Evolutionary conservation across 805 yeast genomes (phyloP).

Genomic region (Priceomyces fermenticarens): DNA sequence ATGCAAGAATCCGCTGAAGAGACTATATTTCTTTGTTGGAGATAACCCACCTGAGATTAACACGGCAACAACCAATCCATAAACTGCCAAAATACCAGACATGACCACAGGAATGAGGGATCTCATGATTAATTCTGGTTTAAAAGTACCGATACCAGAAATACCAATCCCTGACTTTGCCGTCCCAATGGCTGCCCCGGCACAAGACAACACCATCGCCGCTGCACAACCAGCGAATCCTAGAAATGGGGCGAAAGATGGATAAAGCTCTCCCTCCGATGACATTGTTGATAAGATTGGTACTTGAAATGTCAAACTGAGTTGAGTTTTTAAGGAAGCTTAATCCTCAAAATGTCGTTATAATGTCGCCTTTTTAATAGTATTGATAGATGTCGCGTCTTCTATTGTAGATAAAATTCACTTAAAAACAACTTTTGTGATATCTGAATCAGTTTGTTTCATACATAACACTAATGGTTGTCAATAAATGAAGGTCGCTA

Average conservation of each 20-base stretch:
- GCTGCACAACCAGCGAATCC: slow-evolving; percentile 97
- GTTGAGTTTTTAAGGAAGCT: slow-evolving; percentile 1
- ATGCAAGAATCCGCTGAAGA: slow-evolving; percentile 98
- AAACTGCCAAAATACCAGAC: slow-evolving; percentile 96
- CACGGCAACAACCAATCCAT: slow-evolving; percentile 95
- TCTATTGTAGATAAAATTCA: not conserved
- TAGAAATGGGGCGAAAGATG: slow-evolving; percentile 93
- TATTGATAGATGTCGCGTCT: not conserved
- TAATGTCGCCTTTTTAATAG: not conserved
- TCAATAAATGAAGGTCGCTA: not conserved
- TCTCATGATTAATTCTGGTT: slow-evolving; percentile 95
- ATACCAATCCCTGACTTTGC: slow-evolving; percentile 99
- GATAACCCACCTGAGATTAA: slow-evolving; percentile 87
- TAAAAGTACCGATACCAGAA: slow-evolving; percentile 95
- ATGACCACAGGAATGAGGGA: slow-evolving; percentile 95
- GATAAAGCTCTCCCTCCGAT: slow-evolving; percentile 64
- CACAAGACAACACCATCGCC: slow-evolving; percentile 85
- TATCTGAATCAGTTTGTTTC: not conserved
- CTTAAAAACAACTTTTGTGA: not conserved
- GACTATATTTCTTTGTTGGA: slow-evolving; percentile 75
- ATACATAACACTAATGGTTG: not conserved
- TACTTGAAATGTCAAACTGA: not conserved
- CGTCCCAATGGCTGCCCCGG: slow-evolving; percentile 99
- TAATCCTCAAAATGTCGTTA: not conserved
- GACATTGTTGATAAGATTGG: slow-evolving; percentile 8